phyloP scores from a whole-genome alignment of 2,329 filamentous ascomycete species.

The Chaetomiaceae sp. region DNA sequence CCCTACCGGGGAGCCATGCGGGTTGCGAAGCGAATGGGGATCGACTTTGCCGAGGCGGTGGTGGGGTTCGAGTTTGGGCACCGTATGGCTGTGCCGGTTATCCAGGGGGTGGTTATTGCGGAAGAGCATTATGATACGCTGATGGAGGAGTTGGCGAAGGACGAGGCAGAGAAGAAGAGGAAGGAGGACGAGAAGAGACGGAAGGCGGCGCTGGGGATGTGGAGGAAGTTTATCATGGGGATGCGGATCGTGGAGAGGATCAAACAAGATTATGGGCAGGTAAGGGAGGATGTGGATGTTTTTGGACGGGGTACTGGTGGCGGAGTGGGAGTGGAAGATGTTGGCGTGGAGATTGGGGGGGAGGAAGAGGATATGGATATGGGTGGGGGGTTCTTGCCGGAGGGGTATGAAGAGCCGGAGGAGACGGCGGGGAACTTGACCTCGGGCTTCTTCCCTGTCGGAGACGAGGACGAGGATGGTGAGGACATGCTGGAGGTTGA shows the following conservation, averaged over 20 bases:
- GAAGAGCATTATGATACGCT: conserved; percentile 71
- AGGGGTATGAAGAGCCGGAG: conserved; percentile 47
- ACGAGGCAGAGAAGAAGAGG: conserved; percentile 67
- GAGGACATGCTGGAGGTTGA: conserved; percentile 33
- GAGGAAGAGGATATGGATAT: conserved; percentile 43
- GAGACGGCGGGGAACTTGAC: conserved; percentile 31
- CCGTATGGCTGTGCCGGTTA: conserved; percentile 86
- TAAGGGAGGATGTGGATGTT: conserved; percentile 49
- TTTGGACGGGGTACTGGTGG: conserved; percentile 47
- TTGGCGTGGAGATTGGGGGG: conserved; percentile 16
- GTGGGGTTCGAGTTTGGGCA: conserved; percentile 96
- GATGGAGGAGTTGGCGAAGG: conserved; percentile 72
- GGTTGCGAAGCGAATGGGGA: conserved; percentile 76
- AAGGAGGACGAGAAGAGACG: conserved; percentile 82
- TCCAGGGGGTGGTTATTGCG: conserved; percentile 85
- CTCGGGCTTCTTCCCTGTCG: conserved; percentile 47
- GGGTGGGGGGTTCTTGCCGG: conserved; percentile 59
- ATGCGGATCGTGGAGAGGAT: conserved; percentile 77
- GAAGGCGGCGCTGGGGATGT: conserved; percentile 67
- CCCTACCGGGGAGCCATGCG: conserved; percentile 71
- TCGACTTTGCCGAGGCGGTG: conserved; percentile 91
- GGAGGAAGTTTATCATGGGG: conserved; percentile 85
- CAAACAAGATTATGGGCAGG: conserved; percentile 67
- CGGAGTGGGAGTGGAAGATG: conserved; percentile 24
- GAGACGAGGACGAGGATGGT: conserved; percentile 37